Evolutionary conservation across 192 early-diverging fungal species (phyloP).

Genomic region (Linnemannia schmuckeri): DNA sequence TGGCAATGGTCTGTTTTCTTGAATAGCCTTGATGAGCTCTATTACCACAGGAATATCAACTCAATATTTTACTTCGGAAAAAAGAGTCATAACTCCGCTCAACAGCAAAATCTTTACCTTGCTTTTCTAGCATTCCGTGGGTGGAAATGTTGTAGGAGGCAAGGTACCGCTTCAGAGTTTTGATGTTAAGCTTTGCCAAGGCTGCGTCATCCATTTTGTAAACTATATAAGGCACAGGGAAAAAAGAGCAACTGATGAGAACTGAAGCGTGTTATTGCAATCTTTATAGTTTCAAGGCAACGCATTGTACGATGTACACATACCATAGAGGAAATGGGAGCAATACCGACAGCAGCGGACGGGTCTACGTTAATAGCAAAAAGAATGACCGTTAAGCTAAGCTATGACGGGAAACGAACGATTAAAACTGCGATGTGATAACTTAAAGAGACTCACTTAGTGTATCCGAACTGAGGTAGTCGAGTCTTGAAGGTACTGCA

Average conservation of each 20-base stretch:
- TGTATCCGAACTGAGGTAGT: slow-evolving; percentile 33
- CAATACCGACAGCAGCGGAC: slow-evolving; percentile 40
- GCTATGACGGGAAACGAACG: neutral
- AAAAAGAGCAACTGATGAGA: neutral
- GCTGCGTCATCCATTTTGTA: slow-evolving; percentile 30
- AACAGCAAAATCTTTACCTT: slow-evolving; percentile 2
- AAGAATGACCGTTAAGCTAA: neutral
- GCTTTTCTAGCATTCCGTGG: slow-evolving; percentile 27
- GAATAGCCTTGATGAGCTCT: slow-evolving; percentile 44
- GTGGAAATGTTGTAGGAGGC: slow-evolving; percentile 35
- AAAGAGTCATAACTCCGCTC: neutral
- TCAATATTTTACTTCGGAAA: neutral
- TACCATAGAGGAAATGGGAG: slow-evolving; percentile 43
- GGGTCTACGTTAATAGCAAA: slow-evolving; percentile 1
- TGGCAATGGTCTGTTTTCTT: slow-evolving; percentile 24
- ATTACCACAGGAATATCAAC: neutral
- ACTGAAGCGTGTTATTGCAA: neutral
- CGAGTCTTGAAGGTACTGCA: slow-evolving; percentile 35
- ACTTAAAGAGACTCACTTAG: neutral
- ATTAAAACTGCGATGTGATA: neutral
- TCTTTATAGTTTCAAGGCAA: neutral
- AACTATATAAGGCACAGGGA: neutral
- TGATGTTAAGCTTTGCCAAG: slow-evolving; percentile 33
- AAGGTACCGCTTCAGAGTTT: slow-evolving; percentile 40
- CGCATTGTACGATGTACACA: neutral